These are phyloP conservation scores for Lachancea meyersii DNA, from an alignment of 805 yeast species.

Conservation along the genomic window DNA sequence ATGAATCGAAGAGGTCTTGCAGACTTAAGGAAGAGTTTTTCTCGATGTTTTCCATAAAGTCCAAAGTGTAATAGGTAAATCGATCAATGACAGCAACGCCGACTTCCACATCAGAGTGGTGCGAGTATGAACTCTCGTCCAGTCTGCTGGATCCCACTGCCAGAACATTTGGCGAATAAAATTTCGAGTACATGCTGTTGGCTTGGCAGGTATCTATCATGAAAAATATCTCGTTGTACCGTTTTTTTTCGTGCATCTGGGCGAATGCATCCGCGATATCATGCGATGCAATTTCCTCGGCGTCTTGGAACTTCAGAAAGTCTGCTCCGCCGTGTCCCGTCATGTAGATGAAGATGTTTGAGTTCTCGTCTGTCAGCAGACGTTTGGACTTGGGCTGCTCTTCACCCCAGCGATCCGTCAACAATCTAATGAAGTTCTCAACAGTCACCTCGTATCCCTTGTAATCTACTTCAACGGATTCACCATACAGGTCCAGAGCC, in stretches of 20 bases:
- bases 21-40: slow-evolving; percentile 69
- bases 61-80: slow-evolving; percentile 87
- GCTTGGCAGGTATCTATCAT: slow-evolving; percentile 99
- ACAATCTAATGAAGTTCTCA: slow-evolving; percentile 84
- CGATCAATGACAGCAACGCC: slow-evolving; percentile 98
- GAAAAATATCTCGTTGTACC: slow-evolving; percentile 91
- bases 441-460: slow-evolving; percentile 98
- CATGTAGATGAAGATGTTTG: slow-evolving; percentile 88
- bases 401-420: slow-evolving; percentile 93
- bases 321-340: slow-evolving; percentile 99
- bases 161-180: slow-evolving; percentile 85
- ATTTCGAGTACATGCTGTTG: slow-evolving; percentile 89
- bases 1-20: slow-evolving; percentile 77
- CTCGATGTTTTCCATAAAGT: slow-evolving; percentile 75
- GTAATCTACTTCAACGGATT: slow-evolving; percentile 90
- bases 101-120: slow-evolving; percentile 88
- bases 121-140: slow-evolving; percentile 90
- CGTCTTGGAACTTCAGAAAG: slow-evolving; percentile 94
- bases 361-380: slow-evolving; percentile 84
- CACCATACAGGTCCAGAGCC: slow-evolving; percentile 89
- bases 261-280: slow-evolving; percentile 96
- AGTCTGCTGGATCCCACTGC: slow-evolving; percentile 87
- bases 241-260: slow-evolving; percentile 92
- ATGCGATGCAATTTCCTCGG: slow-evolving; percentile 92
- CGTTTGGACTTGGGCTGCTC: slow-evolving; percentile 92